Conservation (phyloP, 441 rosid species). For the Pelargonium cotyledonis region DNA sequence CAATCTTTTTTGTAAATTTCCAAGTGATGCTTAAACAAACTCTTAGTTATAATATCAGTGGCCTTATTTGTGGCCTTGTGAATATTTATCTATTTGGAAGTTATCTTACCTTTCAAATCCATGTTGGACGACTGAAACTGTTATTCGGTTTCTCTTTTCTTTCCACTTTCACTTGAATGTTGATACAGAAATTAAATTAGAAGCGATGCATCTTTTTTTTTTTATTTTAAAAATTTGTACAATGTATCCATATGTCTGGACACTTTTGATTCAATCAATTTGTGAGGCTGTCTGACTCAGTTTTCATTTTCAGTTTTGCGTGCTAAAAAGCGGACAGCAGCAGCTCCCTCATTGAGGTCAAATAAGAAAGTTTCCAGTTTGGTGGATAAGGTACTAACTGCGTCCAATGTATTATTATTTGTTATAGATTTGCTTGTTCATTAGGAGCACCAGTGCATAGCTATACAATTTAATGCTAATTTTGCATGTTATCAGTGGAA, state of each 20-base stretch:
- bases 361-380: conserved; percentile 86
- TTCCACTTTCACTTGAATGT: too few relatives aligned
- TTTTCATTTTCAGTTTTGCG: conserved; percentile 42
- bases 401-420: conserved; percentile 10
- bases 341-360: conserved; percentile 72
- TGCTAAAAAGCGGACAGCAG: conserved; percentile 61
- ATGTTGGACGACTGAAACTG: neutral
- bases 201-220: too few relatives aligned
- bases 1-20: too few relatives aligned
- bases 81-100: neutral
- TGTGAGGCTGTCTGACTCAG: neutral
- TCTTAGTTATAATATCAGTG: neutral
- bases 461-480: conserved; percentile 5
- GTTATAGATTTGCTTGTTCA: neutral
- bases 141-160: neutral
- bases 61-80: neutral
- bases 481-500: conserved; percentile 57
- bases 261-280: neutral
- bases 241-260: too few relatives aligned
- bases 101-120: neutral
- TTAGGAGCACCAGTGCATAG: neutral
- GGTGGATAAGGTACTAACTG: conserved; percentile 77
- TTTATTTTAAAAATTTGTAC: too few relatives aligned
- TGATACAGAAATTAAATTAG: too few relatives aligned
- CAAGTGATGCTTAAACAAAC: too few relatives aligned